A percentile compares a stretch with the other conserved stretches of the same genome.
phyloP scores from a whole-genome alignment of 2,329 filamentous ascomycete species.

The Chaetomiaceae sp. region DNA sequence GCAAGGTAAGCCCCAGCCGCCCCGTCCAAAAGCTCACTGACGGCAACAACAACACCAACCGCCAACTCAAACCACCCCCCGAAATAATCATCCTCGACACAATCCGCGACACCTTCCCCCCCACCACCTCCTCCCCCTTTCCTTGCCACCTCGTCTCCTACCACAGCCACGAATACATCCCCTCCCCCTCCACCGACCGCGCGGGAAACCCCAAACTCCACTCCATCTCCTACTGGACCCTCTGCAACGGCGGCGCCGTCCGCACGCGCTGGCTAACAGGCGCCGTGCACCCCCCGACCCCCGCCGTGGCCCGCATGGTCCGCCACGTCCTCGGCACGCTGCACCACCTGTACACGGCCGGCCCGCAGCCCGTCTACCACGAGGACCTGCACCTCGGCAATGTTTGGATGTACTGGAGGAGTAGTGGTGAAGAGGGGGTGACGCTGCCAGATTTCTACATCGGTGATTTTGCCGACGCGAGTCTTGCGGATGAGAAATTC shows the following conservation, averaged over 20 bases:
- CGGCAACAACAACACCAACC: background rate
- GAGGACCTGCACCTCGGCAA: background rate
- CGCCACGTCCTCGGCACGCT: constrained; percentile 9
- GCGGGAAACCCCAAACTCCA: background rate
- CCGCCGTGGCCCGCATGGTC: constrained; percentile 3
- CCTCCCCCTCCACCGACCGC: background rate
- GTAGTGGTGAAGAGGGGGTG: too few species aligned
- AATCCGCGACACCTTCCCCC: too few species aligned
- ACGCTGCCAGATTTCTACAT: constrained; percentile 4
- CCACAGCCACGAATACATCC: constrained; percentile 9
- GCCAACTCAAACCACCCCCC: background rate
- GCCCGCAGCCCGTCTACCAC: constrained; percentile 1
- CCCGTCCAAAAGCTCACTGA: background rate
- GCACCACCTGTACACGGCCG: constrained; percentile 9
- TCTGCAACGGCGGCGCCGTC: constrained; percentile 5
- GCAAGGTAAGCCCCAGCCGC: background rate
- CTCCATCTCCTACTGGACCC: constrained; percentile 14
- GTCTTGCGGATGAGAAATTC: background rate
- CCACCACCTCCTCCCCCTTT: too few species aligned
- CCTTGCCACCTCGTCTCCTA: too few species aligned
- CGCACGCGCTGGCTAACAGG: background rate
- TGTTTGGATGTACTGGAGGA: constrained; percentile 8
- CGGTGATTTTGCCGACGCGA: constrained; percentile 6
- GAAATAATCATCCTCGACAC: background rate
- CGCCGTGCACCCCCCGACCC: background rate